Evolutionary conservation across 2,329 filamentous ascomycete genomes (phyloP).

Genomic region (Talaromyces sp.): DNA sequence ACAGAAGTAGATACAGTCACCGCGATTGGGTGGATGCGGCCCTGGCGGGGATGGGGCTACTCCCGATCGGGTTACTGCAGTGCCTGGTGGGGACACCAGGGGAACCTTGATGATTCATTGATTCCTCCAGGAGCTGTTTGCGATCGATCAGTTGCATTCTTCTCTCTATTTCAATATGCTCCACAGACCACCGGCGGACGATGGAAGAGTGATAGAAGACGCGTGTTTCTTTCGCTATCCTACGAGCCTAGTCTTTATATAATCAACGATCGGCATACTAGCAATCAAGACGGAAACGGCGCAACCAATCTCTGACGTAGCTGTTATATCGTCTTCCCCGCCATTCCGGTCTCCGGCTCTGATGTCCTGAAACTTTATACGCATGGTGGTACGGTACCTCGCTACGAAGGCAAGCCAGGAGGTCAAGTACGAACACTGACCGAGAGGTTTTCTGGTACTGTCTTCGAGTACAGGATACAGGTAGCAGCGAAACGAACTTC

Average conservation of each 20-base stretch:
- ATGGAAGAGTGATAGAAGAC: neutral
- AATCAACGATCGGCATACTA: neutral
- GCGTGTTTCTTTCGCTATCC: neutral
- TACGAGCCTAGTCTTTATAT: no score
- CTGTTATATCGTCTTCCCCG: neutral
- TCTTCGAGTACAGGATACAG: neutral
- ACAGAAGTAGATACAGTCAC: neutral
- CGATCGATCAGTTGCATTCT: neutral
- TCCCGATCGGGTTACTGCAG: neutral
- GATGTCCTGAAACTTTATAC: neutral
- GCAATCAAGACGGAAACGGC: neutral
- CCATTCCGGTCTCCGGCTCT: conserved; percentile 2
- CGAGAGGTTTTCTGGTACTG: neutral
- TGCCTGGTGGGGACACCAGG: conserved; percentile 1
- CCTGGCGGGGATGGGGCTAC: neutral
- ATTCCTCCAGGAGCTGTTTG: conserved; percentile 7
- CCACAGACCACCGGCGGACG: no score
- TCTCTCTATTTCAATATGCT: neutral
- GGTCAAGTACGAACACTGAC: neutral
- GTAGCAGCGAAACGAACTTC: neutral
- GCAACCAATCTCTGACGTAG: neutral
- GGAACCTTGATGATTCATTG: conserved; percentile 13
- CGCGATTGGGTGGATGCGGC: neutral
- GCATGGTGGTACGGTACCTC: neutral
- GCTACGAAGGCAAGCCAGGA: neutral